phyloP scores from a whole-genome alignment of 306 rosid genomes.

The Vigna trinervia region DNA sequence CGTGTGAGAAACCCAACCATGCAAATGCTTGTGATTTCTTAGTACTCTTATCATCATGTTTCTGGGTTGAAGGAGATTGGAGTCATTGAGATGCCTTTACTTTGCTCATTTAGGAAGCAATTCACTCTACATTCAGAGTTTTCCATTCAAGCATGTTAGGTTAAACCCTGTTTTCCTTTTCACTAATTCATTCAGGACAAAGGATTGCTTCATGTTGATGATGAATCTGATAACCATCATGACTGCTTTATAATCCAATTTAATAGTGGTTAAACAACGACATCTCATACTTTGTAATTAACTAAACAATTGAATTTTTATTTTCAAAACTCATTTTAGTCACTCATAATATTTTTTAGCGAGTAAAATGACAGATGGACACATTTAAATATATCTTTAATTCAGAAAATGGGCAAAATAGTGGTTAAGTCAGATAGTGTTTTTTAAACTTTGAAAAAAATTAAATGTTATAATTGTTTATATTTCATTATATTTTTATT shows the following conservation, averaged over 20 bases:
- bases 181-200: conserved; percentile 30
- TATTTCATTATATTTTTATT: no score
- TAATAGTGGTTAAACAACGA: conserved; percentile 6
- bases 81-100: background rate
- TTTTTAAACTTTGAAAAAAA: no score
- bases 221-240: conserved; percentile 20
- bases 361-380: no score
- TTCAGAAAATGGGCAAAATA: no score
- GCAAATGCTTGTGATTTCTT: conserved; percentile 22
- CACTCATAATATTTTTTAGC: no score
- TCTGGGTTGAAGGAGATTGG: no score
- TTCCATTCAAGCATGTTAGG: conserved; percentile 35
- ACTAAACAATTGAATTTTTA: background rate
- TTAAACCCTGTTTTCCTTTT: conserved; percentile 31
- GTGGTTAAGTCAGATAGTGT: no score
- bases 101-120: conserved; percentile 38
- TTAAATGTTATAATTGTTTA: no score
- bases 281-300: background rate
- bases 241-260: conserved; percentile 28
- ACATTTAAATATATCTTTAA: no score
- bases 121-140: conserved; percentile 29
- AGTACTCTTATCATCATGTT: conserved; percentile 35
- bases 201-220: conserved; percentile 29
- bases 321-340: no score
- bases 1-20: conserved; percentile 50